These are phyloP conservation scores for Penicilliopsis zonata DNA, from an alignment of 495 filamentous ascomycete genomes.

Conservation along the genomic window DNA sequence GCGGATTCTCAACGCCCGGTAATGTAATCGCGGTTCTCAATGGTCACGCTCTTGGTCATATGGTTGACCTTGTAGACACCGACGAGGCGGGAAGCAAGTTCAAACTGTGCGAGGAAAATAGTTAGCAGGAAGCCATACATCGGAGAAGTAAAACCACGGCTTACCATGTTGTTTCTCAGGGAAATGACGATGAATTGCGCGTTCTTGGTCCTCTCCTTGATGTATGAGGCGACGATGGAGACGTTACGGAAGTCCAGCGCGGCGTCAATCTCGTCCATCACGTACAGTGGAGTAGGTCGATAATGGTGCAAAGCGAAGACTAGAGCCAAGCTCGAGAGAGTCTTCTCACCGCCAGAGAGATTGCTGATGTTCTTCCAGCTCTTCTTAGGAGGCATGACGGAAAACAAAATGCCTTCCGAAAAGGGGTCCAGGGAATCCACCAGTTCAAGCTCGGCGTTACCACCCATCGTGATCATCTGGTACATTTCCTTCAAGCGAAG, in stretches of 20 bases:
- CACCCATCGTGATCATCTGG: constrained; percentile 99
- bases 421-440: constrained; percentile 95
- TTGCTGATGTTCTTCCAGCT: constrained; percentile 99
- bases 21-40: constrained; percentile 83
- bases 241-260: constrained; percentile 96
- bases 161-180: constrained; percentile 88
- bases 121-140: constrained; percentile 9
- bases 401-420: constrained; percentile 91
- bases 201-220: constrained; percentile 98
- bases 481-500: constrained; percentile 98
- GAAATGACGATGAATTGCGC: constrained; percentile 99
- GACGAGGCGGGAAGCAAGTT: constrained; percentile 83
- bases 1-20: constrained; percentile 28
- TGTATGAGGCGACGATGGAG: constrained; percentile 95
- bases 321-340: constrained; percentile 80
- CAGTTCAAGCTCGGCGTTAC: constrained; percentile 92
- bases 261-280: constrained; percentile 99
- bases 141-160: constrained; percentile 1
- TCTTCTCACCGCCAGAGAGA: constrained; percentile 92
- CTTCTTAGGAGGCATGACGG: constrained; percentile 99
- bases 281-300: constrained; percentile 93
- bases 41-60: constrained; percentile 97
- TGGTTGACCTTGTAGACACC: constrained; percentile 99
- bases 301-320: constrained; percentile 98
- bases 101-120: constrained; percentile 43